Evolutionary conservation across 2,329 filamentous ascomycete species (phyloP).

Genomic region (Aspergillus chevalieri): DNA sequence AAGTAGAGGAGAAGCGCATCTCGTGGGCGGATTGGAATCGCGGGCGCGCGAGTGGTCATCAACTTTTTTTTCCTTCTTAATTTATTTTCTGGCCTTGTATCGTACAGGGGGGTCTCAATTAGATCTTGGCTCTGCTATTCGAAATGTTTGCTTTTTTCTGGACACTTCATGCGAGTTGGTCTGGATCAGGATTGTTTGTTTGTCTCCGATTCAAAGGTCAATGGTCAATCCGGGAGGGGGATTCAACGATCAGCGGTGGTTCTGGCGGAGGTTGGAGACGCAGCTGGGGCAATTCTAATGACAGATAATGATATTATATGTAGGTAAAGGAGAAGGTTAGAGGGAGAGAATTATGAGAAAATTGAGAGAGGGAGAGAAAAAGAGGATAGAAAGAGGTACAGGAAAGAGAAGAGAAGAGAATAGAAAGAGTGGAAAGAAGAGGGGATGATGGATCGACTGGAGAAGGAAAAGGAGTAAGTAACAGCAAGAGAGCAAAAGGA

Average conservation of each 20-base stretch:
- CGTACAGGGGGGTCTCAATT: too few species aligned
- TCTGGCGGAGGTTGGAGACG: neutral
- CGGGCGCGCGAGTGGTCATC: neutral
- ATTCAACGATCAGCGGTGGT: neutral
- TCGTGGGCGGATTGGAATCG: neutral
- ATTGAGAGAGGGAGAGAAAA: neutral
- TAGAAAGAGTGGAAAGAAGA: slow-evolving; percentile 4
- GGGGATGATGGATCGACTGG: slow-evolving; percentile 20
- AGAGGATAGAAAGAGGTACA: neutral
- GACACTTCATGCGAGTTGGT: too few species aligned
- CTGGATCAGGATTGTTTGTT: neutral
- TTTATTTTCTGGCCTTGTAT: neutral
- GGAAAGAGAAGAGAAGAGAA: slow-evolving; percentile 2
- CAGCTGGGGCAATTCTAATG: too few species aligned
- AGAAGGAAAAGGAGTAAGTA: slow-evolving; percentile 3
- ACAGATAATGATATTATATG: too few species aligned
- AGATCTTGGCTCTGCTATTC: neutral
- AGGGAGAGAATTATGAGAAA: neutral
- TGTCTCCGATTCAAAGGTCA: too few species aligned
- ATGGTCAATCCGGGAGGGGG: neutral
- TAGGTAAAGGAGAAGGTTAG: too few species aligned
- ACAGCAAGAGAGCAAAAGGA: slow-evolving; percentile 1
- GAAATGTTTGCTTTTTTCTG: neutral
- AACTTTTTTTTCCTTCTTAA: neutral
- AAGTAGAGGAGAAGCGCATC: neutral